Evolutionary conservation across 495 filamentous ascomycete species (phyloP), one percentile per base, ranked within the genome.

Genomic region (Wilcoxina mikolae): DNA sequence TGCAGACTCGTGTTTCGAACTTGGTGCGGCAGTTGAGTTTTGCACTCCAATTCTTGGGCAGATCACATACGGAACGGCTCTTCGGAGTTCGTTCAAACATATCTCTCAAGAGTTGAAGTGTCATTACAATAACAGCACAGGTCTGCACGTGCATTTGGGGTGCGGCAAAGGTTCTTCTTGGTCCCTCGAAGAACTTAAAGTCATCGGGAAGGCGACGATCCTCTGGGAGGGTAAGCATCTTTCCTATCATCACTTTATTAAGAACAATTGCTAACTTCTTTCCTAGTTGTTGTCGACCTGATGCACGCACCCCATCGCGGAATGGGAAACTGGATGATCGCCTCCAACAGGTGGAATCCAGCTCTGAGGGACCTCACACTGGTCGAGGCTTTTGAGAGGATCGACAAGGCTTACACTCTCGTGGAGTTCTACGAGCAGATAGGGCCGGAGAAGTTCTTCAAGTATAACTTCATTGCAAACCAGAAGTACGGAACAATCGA

Each of bases 171-270:
- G 60, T 0, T 38, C 35, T 3, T 1, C 3, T 38, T 64, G 61
- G 61, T 38, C 31, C 20, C 45, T 64, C 25, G 28, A 51, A 11
- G 54, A 54, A 3, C 42, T 57, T 1, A 59, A 63, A 33, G 53
- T 35, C 4, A 63, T 64, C 22, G 60, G 60, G 3, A 63, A 64
- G 29, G 61, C 60, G 15, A 52, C 56, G 10, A 11, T 64, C n/a
- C 53, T 64, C 25, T 63, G 60, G 4, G 61, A 64, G 45, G 63
- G n/a, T n/a, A n/a, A n/a, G n/a, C n/a, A n/a, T n/a, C n/a, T n/a
- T n/a, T n/a, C n/a, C n/a, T n/a, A n/a, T n/a, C n/a, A n/a, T n/a
- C n/a, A n/a, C n/a, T n/a, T n/a, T n/a, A n/a, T n/a, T n/a, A n/a
- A n/a, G n/a, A n/a, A n/a, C n/a, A n/a, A n/a, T n/a, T n/a, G n/a